Evolutionary conservation across 2,329 filamentous ascomycete genomes (phyloP), one percentile per base, ranked within the genome.

Genomic region (Beauveria rudraprayagi): DNA sequence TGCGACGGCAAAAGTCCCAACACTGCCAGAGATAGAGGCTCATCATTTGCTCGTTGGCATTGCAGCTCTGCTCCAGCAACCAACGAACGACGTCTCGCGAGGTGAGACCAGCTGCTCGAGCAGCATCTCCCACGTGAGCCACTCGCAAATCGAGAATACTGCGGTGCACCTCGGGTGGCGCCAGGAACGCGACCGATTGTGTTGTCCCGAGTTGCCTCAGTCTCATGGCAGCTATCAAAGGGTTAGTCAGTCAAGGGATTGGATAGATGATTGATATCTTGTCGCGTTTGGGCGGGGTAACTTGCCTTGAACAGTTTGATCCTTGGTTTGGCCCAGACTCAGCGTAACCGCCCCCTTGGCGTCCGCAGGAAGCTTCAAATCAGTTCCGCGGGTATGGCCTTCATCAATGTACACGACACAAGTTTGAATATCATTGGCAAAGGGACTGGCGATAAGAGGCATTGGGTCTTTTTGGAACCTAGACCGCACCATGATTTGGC

Each of bases 11-110:
- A 63, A 83, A 89, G 63, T 88, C 83, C 0, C 74, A 69, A 0
- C 86, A 85, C 67, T 90, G 86, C 0, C 84, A 75, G 3, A 79
- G 75, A 63, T 86, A 85, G 0, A 90, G 73, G 0, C 80, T 76
- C 53, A 82, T 80, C 0, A 88, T 68, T 37, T 87, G 80, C 62
- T 87, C 83, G 22, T 83, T 86, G 0, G 72, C 77, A 8, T 73
- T 70, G 62, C 86, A 90, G 0, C 85, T 87, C 59, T 88, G 83
- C 50, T 86, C 77, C 0, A 90, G 74, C 0, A 89, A 76, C 87
- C 87, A 89, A 3, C 69, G 66, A 1, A 88, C 63, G 0, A 71
- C 65, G 22, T 70, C 65, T 0, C 58, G 11, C 1, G 67, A 69
- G 0, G 51, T 58, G 1, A 69, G 34, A 0, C 22, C 51, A 72